Evolutionary conservation across 768 basidiomycete genomes (phyloP), one percentile per base, ranked within the genome.

Genomic region (Rhodotorula toruloides): DNA sequence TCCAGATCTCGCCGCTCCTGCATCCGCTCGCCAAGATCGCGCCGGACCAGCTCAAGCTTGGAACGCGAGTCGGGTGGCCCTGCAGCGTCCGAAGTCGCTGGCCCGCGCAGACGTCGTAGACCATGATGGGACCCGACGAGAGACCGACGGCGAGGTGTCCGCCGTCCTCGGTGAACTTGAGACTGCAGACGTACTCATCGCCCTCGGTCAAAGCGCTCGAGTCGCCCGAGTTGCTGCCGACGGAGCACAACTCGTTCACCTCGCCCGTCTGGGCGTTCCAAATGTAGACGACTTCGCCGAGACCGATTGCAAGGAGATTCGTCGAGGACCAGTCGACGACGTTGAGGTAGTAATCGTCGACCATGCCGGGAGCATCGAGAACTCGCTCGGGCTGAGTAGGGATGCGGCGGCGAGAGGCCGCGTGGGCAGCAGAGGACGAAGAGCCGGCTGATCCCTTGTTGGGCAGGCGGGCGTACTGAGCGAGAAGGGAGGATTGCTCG

Each of bases 271-370:
- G 90, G 2, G 93, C 94, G 70, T 84, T 87, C 94, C 94, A 99
- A 62, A 96, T 85, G 78, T 94, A 99, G 2, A 89, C 91, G 54
- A 83, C 83, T 48, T 88, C 85, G 50, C 86, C 89, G 17, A 99
- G 83, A 0, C 89, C 94, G 61, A 99, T 93, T 4, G 89, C 92
- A 17, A 99, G 85, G 34, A 86, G 79, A 77, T 98, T 97, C 71
- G 84, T 84, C 47, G 82, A 83, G 42, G 88, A 88, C 96, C 96
- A 99, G 25, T 87, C 83, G 57, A 97, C 77, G 58, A 99, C 81
- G 77, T 98, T 99, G 75, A 99, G 85, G 76, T 99, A 99, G 77
- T 94, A 99, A 77, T 99, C 96, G 71, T 98, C 91, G 50, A 78
- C 75, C 58, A 81, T 76, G 1, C 90, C 90, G 1, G 92, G 92